Base-by-base conservation (phyloP, 176 grass and related monocot species). In the Paspalum vaginatum region DNA sequence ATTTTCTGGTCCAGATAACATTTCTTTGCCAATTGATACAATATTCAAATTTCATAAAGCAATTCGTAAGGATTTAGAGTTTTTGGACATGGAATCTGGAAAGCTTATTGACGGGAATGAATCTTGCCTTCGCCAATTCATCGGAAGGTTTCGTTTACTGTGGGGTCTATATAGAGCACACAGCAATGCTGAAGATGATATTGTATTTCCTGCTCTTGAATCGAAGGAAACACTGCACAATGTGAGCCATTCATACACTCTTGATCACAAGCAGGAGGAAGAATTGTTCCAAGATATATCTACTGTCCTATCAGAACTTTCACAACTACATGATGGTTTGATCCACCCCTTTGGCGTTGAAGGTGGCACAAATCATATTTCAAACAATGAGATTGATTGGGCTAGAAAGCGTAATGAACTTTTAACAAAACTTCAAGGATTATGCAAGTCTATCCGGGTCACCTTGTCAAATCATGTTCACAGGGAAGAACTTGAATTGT, bases 21-120 rank as follows among this genome's bases (percentile, higher is more conserved):
- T 79, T 72, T 82, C 76, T 45, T 81, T 84, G 76, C 94, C 94
- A 44, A 97, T 97, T 76, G 94, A 97, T 68, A 82, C 89, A 37
- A 94, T 97, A 86, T 97, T 97, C 80, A 85, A 97, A 79, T 97
- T 97, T 81, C 94, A 97, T 79, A 94, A 90, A 79, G 94, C 94
- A 86, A 94, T 97, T 74, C 79, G 91, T 24, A 97, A 97, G 63
- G 94, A 97, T 81, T 43, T 97, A 73, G 89, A 97, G 58, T 94
- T 84, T 81, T 79, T 97, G 43, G 94, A 97, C 47, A 37, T 82
- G 70, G 91, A 94, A 84, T 97, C 91, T 69, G 87, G 62, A 65
- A 94, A 86, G 26, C 89, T 97, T 47, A 79, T 97, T 50, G 84
- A 89, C 45, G 88, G 74, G 72, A 49, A 97, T 65, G 91, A 97